These are phyloP conservation scores for Cytospora paraplurivora DNA, from an alignment of 2,329 filamentous ascomycete genomes.

Conservation along the genomic window DNA sequence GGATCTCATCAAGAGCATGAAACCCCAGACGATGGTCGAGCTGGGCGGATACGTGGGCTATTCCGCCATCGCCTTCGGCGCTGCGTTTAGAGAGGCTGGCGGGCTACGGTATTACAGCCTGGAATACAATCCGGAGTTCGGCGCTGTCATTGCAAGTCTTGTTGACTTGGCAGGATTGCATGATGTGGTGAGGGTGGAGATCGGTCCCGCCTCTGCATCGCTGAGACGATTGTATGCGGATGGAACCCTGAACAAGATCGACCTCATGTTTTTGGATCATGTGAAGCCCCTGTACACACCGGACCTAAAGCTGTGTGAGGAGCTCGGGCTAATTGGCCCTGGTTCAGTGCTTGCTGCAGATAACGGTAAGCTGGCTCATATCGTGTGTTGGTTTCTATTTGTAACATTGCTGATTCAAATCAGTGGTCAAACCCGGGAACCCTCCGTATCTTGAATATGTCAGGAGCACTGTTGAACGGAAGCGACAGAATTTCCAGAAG, in stretches of 20 bases:
- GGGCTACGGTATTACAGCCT: conserved; percentile 70
- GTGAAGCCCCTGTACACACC: conserved; percentile 75
- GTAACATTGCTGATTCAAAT: neutral
- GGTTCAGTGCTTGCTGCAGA: conserved; percentile 69
- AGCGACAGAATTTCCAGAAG: conserved; percentile 48
- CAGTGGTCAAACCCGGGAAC: conserved; percentile 69
- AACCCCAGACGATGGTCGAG: conserved; percentile 56
- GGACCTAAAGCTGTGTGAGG: conserved; percentile 77
- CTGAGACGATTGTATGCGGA: conserved; percentile 60
- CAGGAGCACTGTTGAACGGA: conserved; percentile 63
- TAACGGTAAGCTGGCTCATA: conserved; percentile 47
- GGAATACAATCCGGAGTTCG: conserved; percentile 74
- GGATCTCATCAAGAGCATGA: conserved; percentile 66
- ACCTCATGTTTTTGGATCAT: conserved; percentile 79
- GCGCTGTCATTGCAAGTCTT: conserved; percentile 67
- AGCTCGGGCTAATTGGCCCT: conserved; percentile 62
- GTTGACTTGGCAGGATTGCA: conserved; percentile 73
- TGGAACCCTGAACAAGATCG: conserved; percentile 60
- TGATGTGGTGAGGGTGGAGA: conserved; percentile 68
- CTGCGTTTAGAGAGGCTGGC: conserved; percentile 62
- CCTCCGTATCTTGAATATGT: conserved; percentile 73
- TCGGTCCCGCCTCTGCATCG: conserved; percentile 69
- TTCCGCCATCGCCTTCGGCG: conserved; percentile 74
- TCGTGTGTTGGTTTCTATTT: neutral
- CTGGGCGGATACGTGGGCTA: conserved; percentile 82